Percentiles rank a stretch among this genome's conserved stretches.
Conservation (phyloP, 495 filamentous ascomycete genomes). For the Penicillium riverlandense region DNA sequence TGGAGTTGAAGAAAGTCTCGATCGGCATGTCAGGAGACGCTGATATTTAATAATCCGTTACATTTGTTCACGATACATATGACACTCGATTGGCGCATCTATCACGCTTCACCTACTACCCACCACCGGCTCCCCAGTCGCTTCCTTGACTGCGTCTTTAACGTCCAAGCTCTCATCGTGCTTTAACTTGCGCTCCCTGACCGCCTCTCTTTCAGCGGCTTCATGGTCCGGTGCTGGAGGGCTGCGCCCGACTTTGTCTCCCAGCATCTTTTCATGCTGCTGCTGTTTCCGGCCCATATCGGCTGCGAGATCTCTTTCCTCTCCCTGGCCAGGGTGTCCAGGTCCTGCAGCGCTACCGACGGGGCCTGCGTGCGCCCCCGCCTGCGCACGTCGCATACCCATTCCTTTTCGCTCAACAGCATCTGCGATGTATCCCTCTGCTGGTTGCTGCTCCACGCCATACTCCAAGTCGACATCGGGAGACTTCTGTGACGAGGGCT, state of each 20-base stretch:
- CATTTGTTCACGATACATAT: conserved; percentile 2
- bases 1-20: conserved; percentile 43
- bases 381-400: conserved; percentile 29
- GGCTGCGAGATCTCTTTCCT: conserved; percentile 26
- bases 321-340: conserved; percentile 27
- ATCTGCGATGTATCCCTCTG: conserved; percentile 48
- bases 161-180: conserved; percentile 25
- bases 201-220: conserved; percentile 20
- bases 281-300: conserved; percentile 39
- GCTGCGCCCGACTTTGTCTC: conserved; percentile 20
- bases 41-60: conserved; percentile 11
- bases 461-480: conserved; percentile 37
- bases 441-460: conserved; percentile 47
- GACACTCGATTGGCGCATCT: conserved; percentile 6
- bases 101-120: conserved; percentile 7
- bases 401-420: conserved; percentile 34
- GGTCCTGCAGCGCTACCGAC: conserved; percentile 21
- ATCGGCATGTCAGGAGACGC: conserved; percentile 34
- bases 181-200: conserved; percentile 23
- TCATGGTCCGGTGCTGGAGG: conserved; percentile 12
- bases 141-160: conserved; percentile 16
- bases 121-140: conserved; percentile 25
- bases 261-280: conserved; percentile 37
- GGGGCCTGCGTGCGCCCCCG: conserved; percentile 29
- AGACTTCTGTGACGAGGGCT: conserved; percentile 9